Base-by-base conservation (phyloP, 306 rosid species). In the Hylodesmum podocarpum region DNA sequence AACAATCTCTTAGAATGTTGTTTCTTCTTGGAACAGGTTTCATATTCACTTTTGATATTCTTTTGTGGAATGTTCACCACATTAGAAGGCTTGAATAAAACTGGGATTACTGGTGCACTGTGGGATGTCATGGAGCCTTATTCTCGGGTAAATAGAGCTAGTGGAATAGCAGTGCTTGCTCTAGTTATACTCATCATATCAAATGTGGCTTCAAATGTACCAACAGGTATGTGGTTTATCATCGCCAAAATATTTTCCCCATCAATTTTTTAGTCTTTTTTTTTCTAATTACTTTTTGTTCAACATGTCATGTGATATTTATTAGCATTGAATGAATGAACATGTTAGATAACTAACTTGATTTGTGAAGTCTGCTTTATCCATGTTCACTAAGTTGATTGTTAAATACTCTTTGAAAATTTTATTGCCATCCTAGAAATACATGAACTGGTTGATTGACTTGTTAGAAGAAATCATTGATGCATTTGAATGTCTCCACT, bases 31-130 rank as follows among this genome's bases (percentile, higher is more conserved):
- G 58, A 51, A 43, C 93, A 90, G 97, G 97, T 96, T 29, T 92
- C 99, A 0, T 96, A 92, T 91, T 89, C 97, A 1, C 92, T 96
- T 54, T 71, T 96, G 82, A 76, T 92, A 70, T 96, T 96, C 91
- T 92, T 96, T 72, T 91, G 99, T 68, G 99, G 97, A 71, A 92
- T 96, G 99, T 92, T 96, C 59, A 88, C 92, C 79, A 89, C 97
- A 12, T 97, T 96, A 34, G 92, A 84, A 13, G 99, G 99, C 12
- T 92, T 95, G 80, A 89, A 92, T 67, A 88, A 81, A 84, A 95
- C 98, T 27, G 98, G 97, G 67, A 87, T 92, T 55, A 97, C 98
- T 68, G 86, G 91, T 79, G 72, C 94, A 27, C 24, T 92, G 1
- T 95, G 99, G 99, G 91, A 89, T 12, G 75, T 88, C 11, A 86